phyloP scores from a whole-genome alignment of 176 grass and related monocot species.

The Bolboschoenus planiculmis region DNA sequence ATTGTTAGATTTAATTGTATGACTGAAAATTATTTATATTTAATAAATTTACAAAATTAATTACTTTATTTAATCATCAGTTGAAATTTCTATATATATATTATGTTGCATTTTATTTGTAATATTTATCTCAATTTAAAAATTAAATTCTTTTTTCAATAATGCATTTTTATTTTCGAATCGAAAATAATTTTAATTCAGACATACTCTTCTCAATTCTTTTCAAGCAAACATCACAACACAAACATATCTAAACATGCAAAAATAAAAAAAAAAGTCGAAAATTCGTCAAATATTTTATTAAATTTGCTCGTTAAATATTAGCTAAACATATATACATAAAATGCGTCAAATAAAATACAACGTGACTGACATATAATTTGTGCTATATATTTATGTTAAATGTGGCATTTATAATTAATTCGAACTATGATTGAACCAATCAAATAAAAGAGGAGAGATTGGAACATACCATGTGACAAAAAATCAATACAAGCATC shows the following conservation, averaged over 20 bases:
- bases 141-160: too few species aligned
- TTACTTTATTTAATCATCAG: too few species aligned
- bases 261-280: neutral
- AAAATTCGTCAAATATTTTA: neutral
- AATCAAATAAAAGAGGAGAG: neutral
- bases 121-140: too few species aligned
- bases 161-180: too few species aligned
- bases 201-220: too few species aligned
- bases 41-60: too few species aligned
- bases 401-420: neutral
- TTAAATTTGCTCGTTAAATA: neutral
- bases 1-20: too few species aligned
- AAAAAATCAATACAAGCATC: neutral
- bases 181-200: too few species aligned
- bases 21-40: too few species aligned
- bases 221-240: too few species aligned
- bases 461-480: neutral
- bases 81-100: too few species aligned
- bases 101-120: too few species aligned
- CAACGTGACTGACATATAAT: neutral
- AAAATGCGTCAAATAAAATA: neutral
- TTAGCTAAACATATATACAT: neutral
- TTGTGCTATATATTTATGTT: neutral
- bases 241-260: neutral
- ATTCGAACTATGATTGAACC: neutral